Percentiles rank a stretch among this genome's conserved stretches.
Conservation (phyloP, 192 early-diverging fungal species). For the Dissophora ornata region DNA sequence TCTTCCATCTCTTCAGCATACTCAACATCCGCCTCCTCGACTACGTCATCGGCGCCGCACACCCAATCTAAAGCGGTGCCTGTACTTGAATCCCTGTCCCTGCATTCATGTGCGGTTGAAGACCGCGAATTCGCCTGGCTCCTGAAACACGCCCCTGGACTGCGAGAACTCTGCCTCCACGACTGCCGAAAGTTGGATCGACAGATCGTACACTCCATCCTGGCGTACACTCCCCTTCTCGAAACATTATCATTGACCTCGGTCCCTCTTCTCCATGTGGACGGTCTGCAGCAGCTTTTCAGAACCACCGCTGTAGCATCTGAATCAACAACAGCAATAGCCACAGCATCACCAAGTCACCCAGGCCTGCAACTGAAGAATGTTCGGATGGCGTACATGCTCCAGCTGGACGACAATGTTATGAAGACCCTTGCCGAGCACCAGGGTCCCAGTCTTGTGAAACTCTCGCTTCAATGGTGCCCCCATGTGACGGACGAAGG, state of each 20-base stretch:
- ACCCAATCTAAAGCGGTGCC: background rate
- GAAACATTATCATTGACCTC: constrained; percentile 36
- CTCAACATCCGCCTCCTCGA: constrained; percentile 12
- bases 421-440: constrained; percentile 17
- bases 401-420: constrained; percentile 33
- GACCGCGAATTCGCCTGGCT: constrained; percentile 35
- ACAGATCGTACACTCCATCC: constrained; percentile 22
- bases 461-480: constrained; percentile 41
- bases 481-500: constrained; percentile 45
- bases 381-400: constrained; percentile 36
- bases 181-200: constrained; percentile 16
- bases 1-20: constrained; percentile 16
- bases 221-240: constrained; percentile 15
- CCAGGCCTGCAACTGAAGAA: constrained; percentile 16
- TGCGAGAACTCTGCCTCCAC: constrained; percentile 29
- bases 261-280: constrained; percentile 13
- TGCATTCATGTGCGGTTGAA: constrained; percentile 21
- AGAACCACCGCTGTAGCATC: background rate
- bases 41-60: background rate
- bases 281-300: constrained; percentile 16
- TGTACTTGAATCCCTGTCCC: constrained; percentile 19
- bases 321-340: background rate
- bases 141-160: constrained; percentile 9
- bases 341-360: background rate
- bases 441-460: constrained; percentile 28